Base-by-base conservation (phyloP, 2,329 filamentous ascomycete species). In the Botrytis galanthina region DNA sequence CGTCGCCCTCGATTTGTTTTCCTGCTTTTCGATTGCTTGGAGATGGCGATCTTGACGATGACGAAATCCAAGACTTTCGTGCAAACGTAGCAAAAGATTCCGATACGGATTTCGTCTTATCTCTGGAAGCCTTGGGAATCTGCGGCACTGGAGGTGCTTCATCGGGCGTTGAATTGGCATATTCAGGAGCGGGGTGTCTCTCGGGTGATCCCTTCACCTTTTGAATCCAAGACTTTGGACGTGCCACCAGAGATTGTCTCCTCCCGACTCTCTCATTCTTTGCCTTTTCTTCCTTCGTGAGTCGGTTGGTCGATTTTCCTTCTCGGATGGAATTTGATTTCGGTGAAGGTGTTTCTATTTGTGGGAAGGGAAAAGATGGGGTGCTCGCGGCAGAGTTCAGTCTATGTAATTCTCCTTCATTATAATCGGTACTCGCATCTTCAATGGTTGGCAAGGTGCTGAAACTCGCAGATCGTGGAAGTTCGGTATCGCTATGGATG, bases 381-480 rank as follows among this genome's bases (percentile, higher is more conserved):
- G 78, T 72, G 35, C 70, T 72, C n/a, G 70, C 70, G n/a, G 60
- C 59, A 57, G 70, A 77, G 54, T 71, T 63, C 14, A 75, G 59
- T 63, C 74, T 75, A 3, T 78, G 75, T 22, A 77, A 26, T 16
- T 75, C 73, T 18, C 76, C 76, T 66, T 79, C 75, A 37, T 62
- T 68, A 63, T 75, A 77, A 32, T 74, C 74, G 60, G 59, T 69
- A 60, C 44, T 70, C 20, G 69, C 18, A 37, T 69, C 66, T 42
- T 82, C 75, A 29, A 84, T 79, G 42, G 78, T 81, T 5, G 86
- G 84, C n/a, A 90, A 80, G 76, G 86, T 85, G 64, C 86, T 87
- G 80, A 87, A 90, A 77, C 88, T 90, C 46, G 88, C 88, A 66
- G 88, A 85, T 73, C 87, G 85, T 42, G 85, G 84, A 44, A 90